Evolutionary conservation across 139 green algal genomes (phyloP), one percentile per base, ranked within the genome.

Genomic region (Chlamydomonas sphaeroides): DNA sequence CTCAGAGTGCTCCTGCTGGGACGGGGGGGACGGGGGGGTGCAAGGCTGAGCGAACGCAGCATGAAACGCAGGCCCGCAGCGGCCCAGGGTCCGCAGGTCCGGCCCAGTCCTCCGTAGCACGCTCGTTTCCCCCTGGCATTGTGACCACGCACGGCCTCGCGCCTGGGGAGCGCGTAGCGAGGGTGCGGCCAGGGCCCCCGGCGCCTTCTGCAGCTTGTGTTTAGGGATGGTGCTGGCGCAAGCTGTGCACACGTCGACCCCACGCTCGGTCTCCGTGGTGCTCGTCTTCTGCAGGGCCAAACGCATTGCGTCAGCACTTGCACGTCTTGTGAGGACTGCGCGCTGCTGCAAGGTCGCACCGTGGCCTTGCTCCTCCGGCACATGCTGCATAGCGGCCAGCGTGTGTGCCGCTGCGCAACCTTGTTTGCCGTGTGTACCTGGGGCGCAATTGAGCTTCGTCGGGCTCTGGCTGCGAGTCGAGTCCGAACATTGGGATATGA

Each of bases 351-450:
- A 21, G 10, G 10, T 25, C 59, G n/a, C 59, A 84, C 77, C 77
- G 77, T 84, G 5, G 65, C 77, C 51, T 84, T 84, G 14, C 11
- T 42, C 6, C 48, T 48, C 20, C 76, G 77, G 49, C 77, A 84
- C 0, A 75, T 15, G 36, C 48, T 42, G 49, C 77, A 84, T 0
- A 84, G 32, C 15, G 65, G 35, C 48, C 49, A 84, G 14, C 77
- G 26, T 5, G 77, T 84, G 56, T 84, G 77, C 17, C 77, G 28
- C 38, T 84, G 63, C 3, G 77, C 77, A 23, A 84, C 65, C n/a
- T 84, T 84, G 77, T 84, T 84, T 14, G 77, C 77, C 20, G 17
- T 48, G 33, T 84, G 77, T 5, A 84, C 77, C 77, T 84, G 59
- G 30, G 32, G 57, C 26, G 72, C 35, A 7, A 33, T 11, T n/a